Base-by-base conservation (phyloP, 2,329 filamentous ascomycete species). In the Zasmidium cellare region DNA sequence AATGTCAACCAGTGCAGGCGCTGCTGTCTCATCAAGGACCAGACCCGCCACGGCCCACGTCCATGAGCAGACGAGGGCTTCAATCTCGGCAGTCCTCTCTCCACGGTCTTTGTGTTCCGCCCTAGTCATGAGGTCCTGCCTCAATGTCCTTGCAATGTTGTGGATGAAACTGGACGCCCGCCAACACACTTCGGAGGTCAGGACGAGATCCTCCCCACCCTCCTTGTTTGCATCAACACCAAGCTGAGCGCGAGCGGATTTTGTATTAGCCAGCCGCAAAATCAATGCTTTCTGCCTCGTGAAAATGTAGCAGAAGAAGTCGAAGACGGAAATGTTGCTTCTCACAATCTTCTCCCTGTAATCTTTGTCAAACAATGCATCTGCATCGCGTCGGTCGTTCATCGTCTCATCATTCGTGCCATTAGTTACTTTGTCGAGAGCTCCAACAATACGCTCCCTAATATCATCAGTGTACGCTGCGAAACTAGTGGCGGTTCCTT, bases 311-410 rank as follows among this genome's bases (percentile, higher is more conserved):
- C 89, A 91, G 51, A 91, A 84, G 72, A 99, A 97, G 73, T 99
- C 94, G 70, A 97, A 97, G 2, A 96, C 82, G 0, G 94, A 99
- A 35, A 99, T 96, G 64, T 96, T 90, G 76, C 96, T 99, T 14
- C 90, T 88, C 41, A 99, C 80, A 50, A 99, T 99, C 67, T 96
- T 85, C 57, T 96, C 91, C 52, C 93, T 86, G 71, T 97, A 99
- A 1, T 90, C 84, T 72, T 96, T 96, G 66, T 78, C 81, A 62
- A 69, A 65, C 5, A 72, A 56, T 9, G 45, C 60, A 58, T 24
- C 61, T 22, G 55, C 55, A 20, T 59, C 51, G 38, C 45, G 46
- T 22, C 65, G 59, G 6, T 54, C 52, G 20, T 65, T 67, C 18
- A 46, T 46, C 20, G n/a, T 25, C 16, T 59, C 58, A 18, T 62